Percentiles rank a stretch among this genome's conserved stretches.
These are phyloP conservation scores for Saposhnikovia divaricata DNA, from an alignment of 129 eudicot species.

Conservation along the genomic window DNA sequence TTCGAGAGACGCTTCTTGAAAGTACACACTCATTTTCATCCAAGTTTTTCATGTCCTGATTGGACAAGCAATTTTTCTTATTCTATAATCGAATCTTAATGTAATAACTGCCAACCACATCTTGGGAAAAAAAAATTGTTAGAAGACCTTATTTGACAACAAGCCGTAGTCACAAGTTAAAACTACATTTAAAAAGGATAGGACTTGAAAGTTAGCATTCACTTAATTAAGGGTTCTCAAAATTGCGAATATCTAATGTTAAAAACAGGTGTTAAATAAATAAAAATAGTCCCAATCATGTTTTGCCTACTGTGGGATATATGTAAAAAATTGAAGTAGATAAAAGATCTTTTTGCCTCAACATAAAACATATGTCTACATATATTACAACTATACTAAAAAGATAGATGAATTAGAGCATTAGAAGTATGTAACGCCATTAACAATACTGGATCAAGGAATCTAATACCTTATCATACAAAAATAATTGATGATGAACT, in stretches of 20 bases:
- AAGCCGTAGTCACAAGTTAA: not conserved
- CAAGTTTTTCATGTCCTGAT: constrained; percentile 90
- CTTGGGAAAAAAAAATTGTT: not conserved
- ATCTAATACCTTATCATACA: constrained; percentile 68
- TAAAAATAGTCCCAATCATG: not conserved
- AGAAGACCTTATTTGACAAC: not conserved
- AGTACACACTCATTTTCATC: constrained; percentile 57
- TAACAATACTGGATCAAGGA: not conserved
- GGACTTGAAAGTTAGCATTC: not conserved
- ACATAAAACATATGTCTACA: not conserved
- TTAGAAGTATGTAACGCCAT: not conserved
- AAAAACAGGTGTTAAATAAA: not conserved
- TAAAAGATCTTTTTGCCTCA: not conserved
- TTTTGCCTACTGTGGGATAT: not conserved
- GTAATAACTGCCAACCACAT: not conserved
- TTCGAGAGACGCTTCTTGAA: constrained; percentile 50
- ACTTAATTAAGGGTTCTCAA: not conserved
- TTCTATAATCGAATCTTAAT: not conserved
- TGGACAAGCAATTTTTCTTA: not conserved
- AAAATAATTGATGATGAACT: constrained; percentile 51
- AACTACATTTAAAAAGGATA: not conserved
- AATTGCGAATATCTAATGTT: not conserved
- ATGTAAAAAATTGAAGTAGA: not conserved
- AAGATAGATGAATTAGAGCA: not conserved
- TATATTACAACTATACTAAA: not conserved